Evolutionary conservation across 345 rosid species (phyloP).

Genomic region (Abelmoschus esculentus): DNA sequence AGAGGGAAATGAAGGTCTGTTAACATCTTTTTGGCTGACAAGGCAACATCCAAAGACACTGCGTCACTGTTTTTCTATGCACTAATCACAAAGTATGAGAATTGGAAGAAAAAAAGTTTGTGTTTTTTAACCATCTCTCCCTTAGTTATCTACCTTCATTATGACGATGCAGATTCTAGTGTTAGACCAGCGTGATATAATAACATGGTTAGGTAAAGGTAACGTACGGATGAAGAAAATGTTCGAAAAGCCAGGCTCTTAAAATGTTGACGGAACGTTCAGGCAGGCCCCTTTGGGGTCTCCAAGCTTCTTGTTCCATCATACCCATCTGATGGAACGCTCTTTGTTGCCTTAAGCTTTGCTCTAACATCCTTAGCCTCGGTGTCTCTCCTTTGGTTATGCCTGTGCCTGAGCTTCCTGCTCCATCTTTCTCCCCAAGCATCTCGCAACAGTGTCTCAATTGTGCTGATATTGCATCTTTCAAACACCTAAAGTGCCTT

Average conservation of each 20-base stretch:
- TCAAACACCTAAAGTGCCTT: conserved; percentile 84
- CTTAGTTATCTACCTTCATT: no score
- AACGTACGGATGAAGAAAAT: conserved; percentile 98
- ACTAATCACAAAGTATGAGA: conserved; percentile 17
- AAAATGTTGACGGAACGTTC: conserved; percentile 89
- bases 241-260: conserved; percentile 97
- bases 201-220: not conserved
- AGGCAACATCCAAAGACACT: conserved; percentile 45
- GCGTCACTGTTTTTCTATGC: conserved; percentile 18
- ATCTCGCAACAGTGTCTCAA: conserved; percentile 70
- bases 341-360: conserved; percentile 82
- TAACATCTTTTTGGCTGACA: conserved; percentile 45
- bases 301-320: conserved; percentile 98
- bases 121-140: conserved; percentile 14
- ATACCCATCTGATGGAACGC: conserved; percentile 92
- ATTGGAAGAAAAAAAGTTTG: conserved; percentile 24
- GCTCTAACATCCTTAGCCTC: conserved; percentile 69
- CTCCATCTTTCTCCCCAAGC: conserved; percentile 72
- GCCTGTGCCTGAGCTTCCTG: conserved; percentile 60
- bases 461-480: conserved; percentile 67
- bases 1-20: conserved; percentile 24
- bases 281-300: conserved; percentile 96
- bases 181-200: no score
- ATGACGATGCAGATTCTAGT: no score
- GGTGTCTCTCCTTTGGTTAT: conserved; percentile 95